Base-by-base conservation (phyloP, 257 asterid genomes). In the Nicotiana benthamiana region DNA sequence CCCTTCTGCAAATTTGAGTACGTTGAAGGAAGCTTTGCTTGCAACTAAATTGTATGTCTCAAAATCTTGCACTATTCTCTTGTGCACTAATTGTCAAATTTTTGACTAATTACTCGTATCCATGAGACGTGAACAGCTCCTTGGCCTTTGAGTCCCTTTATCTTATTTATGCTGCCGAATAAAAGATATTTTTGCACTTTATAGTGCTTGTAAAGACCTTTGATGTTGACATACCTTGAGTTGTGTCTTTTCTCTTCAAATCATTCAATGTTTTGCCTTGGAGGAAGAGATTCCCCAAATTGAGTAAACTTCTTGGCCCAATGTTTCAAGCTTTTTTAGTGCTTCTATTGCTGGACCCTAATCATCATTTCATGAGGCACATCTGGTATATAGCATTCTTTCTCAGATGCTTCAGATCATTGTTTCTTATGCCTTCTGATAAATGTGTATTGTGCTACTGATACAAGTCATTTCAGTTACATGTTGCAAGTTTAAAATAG, bases 1-100 rank as follows among this genome's bases (percentile, higher is more conserved):
- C 65, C 99, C 97, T 77, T 92, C 97, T 72, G 94, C 88, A 82
- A 92, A 90, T 83, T 87, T 93, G 88, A 88, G 89, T 77, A 82
- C 91, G 62, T 83, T 93, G 77, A 93, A 88, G 87, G 91, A 82
- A 75, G 91, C 89, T 82, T 90, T 95, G 77, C 77, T 91, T 87
- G 92, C 87, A 32, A 82, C 92, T 79, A 82, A 88, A 79, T 90
- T 95, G 99, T 95, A 91, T 27, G 96, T 74, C 65, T 67, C 75
- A 53, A 24, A 56, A 60, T 27, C 56, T 66, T 68, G 62, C 43
- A 30, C 20, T 63, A 11, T 63, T 48, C 62, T 79, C 43, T 59
- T 43, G 46, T 68, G 76, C 32, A 20, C 56, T 36, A n/a, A 68
- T 10, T 68, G 56, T 68, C 56, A 20, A n/a, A 2, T 36, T 68